Conservation (phyloP, 1,139 yeast species). For the Zygoascus meyerae region DNA sequence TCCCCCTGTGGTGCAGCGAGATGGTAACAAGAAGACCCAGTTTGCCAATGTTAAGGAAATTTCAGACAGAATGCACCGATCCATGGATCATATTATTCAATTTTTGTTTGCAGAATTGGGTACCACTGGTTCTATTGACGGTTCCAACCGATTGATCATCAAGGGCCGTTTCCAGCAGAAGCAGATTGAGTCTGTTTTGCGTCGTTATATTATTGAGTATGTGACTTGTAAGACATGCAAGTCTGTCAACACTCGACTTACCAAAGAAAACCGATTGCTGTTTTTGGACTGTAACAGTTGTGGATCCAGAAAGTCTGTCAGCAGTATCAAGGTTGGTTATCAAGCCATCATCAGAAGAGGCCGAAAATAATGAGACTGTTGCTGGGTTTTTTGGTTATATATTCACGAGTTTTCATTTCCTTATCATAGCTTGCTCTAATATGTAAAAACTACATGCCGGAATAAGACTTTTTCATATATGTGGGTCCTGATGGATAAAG, state of each 20-base stretch:
- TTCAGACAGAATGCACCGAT: slow-evolving; percentile 89
- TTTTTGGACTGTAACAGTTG: slow-evolving; percentile 97
- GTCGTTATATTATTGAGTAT: slow-evolving; percentile 94
- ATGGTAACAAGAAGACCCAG: slow-evolving; percentile 93
- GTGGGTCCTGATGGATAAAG: too few species aligned
- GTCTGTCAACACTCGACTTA: slow-evolving; percentile 92
- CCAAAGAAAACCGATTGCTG: slow-evolving; percentile 96
- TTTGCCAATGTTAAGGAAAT: slow-evolving; percentile 95
- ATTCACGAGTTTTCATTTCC: slow-evolving; percentile 1
- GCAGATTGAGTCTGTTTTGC: slow-evolving; percentile 92
- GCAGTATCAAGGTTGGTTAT: slow-evolving; percentile 98
- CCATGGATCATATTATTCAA: slow-evolving; percentile 95
- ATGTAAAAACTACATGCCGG: too few species aligned
- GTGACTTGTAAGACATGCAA: slow-evolving; percentile 99
- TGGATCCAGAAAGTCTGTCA: slow-evolving; percentile 95
- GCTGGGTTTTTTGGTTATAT: slow-evolving; percentile 3
- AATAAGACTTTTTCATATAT: neutral
- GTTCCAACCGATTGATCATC: slow-evolving; percentile 91
- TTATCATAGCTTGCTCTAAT: neutral
- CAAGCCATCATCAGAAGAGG: slow-evolving; percentile 70
- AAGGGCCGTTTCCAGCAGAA: slow-evolving; percentile 98
- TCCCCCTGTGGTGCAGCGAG: slow-evolving; percentile 95
- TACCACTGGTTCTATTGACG: slow-evolving; percentile 98
- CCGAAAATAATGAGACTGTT: slow-evolving; percentile 19
- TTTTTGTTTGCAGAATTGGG: slow-evolving; percentile 97